Conservation (phyloP, 2,329 filamentous ascomycete genomes). For the Alternaria longipes region DNA sequence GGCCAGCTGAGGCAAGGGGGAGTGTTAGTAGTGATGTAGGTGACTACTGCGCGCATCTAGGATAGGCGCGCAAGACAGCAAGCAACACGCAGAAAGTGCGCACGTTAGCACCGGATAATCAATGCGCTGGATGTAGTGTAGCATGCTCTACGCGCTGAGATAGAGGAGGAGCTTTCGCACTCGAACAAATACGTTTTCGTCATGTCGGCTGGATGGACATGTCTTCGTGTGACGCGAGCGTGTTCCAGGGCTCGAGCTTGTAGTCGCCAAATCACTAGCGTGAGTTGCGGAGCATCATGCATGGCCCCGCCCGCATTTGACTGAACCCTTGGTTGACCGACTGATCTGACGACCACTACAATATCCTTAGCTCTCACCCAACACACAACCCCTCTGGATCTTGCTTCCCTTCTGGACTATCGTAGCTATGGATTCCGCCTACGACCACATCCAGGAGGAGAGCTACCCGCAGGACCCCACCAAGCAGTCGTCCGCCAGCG, state of each 20-base stretch:
- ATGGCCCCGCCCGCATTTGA: slow-evolving; percentile 17
- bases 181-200: not conserved
- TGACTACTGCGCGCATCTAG: not conserved
- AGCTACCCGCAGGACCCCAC: slow-evolving; percentile 62
- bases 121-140: not conserved
- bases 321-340: slow-evolving; percentile 22
- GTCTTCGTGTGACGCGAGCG: slow-evolving; percentile 14
- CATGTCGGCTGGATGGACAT: not conserved
- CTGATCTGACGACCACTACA: slow-evolving; percentile 15
- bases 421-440: slow-evolving; percentile 85
- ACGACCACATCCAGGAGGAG: slow-evolving; percentile 95
- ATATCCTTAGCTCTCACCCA: slow-evolving; percentile 21
- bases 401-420: slow-evolving; percentile 8
- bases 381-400: not conserved
- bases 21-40: not conserved
- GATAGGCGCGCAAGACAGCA: not conserved
- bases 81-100: not conserved
- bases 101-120: not conserved
- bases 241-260: slow-evolving; percentile 18
- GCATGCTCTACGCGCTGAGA: not conserved
- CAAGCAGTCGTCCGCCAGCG: slow-evolving; percentile 60
- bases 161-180: not conserved
- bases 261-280: slow-evolving; percentile 18
- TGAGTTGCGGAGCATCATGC: slow-evolving; percentile 27
- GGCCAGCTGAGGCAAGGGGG: not conserved